These are phyloP conservation scores for Vigna nakashimae DNA, from an alignment of 306 rosid genomes.

Conservation along the genomic window DNA sequence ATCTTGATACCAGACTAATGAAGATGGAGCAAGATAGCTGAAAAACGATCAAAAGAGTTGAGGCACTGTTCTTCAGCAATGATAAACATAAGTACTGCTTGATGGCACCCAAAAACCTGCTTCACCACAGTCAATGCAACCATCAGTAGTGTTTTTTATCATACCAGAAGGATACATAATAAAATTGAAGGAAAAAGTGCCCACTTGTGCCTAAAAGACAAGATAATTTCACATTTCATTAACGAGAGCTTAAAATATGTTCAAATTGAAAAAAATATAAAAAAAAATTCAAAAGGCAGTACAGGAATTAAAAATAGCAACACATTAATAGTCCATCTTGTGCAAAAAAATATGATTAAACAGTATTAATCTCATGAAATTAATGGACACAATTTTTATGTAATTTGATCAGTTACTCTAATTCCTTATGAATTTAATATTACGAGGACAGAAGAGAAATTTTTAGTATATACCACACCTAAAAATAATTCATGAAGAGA, in stretches of 20 bases:
- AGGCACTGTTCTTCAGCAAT: conserved; percentile 97
- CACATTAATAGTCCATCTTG: background rate
- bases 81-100: conserved; percentile 98
- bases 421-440: conserved; percentile 21
- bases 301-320: conserved; percentile 23
- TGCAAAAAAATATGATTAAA: conserved; percentile 20
- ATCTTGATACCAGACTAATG: conserved; percentile 96
- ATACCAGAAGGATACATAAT: conserved; percentile 31
- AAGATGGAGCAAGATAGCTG: conserved; percentile 98
- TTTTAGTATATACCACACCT: background rate
- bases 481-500: conserved; percentile 24
- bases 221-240: conserved; percentile 24
- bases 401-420: conserved; percentile 25
- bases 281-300: conserved; percentile 23
- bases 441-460: background rate
- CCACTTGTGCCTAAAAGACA: conserved; percentile 18
- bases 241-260: conserved; percentile 24
- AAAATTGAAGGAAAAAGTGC: conserved; percentile 36
- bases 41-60: conserved; percentile 90
- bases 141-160: conserved; percentile 39
- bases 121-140: conserved; percentile 54
- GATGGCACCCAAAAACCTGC: conserved; percentile 98
- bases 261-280: conserved; percentile 23
- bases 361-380: conserved; percentile 30
- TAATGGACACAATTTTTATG: conserved; percentile 23